These are phyloP conservation scores for Trypanosoma rangeli DNA, from an alignment of 208 protist species.

Conservation along the genomic window DNA sequence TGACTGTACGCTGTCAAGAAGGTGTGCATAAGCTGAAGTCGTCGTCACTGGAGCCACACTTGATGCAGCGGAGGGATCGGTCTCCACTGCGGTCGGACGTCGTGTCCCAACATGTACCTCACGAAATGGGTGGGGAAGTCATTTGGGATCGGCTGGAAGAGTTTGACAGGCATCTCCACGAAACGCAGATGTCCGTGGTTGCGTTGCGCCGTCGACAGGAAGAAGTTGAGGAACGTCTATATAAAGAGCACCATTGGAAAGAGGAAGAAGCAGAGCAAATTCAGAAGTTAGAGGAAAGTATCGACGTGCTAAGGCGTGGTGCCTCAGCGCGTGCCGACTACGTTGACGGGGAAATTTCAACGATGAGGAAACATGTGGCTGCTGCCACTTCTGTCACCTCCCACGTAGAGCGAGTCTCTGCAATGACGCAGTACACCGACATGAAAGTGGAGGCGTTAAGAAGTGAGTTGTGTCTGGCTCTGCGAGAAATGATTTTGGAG, in stretches of 20 bases:
- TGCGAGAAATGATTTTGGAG: background rate
- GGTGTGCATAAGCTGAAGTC: slow-evolving; percentile 10
- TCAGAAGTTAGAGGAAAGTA: slow-evolving; percentile 15
- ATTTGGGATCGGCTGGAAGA: slow-evolving; percentile 1
- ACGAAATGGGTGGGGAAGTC: background rate
- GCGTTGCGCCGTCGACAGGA: slow-evolving; percentile 6
- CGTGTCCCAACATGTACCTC: background rate
- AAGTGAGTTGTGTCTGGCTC: slow-evolving; percentile 13
- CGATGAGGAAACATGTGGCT: background rate
- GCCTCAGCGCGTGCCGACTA: slow-evolving; percentile 15
- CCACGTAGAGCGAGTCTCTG: background rate
- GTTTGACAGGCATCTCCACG: background rate
- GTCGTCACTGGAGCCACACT: background rate
- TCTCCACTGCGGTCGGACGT: background rate
- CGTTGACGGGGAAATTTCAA: slow-evolving; percentile 6
- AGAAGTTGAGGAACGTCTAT: background rate
- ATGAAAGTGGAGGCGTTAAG: slow-evolving; percentile 9
- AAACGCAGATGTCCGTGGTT: background rate
- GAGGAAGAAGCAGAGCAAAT: background rate
- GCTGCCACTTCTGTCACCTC: background rate
- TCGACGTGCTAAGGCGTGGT: slow-evolving; percentile 13
- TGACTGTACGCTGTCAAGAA: slow-evolving; percentile 14
- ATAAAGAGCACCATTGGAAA: background rate
- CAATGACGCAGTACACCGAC: slow-evolving; percentile 16
- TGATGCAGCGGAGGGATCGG: background rate